Base-by-base conservation (phyloP, 208 protist species). In the Crithidia acanthocephali region DNA sequence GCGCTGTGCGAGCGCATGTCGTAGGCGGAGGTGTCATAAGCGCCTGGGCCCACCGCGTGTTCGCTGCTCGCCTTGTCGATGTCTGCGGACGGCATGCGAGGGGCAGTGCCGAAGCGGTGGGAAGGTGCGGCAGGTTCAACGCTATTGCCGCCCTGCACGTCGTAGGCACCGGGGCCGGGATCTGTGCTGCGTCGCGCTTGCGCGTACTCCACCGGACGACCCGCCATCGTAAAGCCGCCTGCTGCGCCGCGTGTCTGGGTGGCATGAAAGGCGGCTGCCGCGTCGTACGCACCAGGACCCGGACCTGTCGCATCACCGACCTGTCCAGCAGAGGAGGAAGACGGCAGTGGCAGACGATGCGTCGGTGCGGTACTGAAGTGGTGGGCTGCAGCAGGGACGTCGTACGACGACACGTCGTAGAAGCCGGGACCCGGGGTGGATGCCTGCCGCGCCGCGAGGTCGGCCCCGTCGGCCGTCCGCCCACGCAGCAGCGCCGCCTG, bases 361-460 rank as follows among this genome's bases (percentile, higher is more conserved):
- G 64, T 79, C 25, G 53, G 62, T 8, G 63, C 63, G 22, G 37
- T 68, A 30, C 52, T 51, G 45, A 62, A 71, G 72, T 33, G 61
- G 62, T 60, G 55, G 11, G 55, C 61, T 2, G 52, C 30, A 11
- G 70, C 59, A 16, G 52, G 40, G 25, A 44, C 23, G 13, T 15
- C 70, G 3, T 32, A 16, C n/a, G 47, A 18, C 51, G n/a, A 47
- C 48, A 30, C 2, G 58, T 79, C 60, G 59, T 92, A 93, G 13
- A 73, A 62, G 13, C 82, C 84, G 15, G 84, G 84, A 16, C 86
- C 86, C 20, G 86, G 86, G 23, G 76, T 85, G 30, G 45, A 5
- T 3, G 52, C 60, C 30, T 68, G 47, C 2, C 47, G 45, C 6
- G 59, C 47, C n/a, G 51, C 53, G 18, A 55, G 33, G 16, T 44